These are phyloP conservation scores for Bolboschoenus planiculmis DNA, from an alignment of 176 grass and related monocot species.

Conservation along the genomic window DNA sequence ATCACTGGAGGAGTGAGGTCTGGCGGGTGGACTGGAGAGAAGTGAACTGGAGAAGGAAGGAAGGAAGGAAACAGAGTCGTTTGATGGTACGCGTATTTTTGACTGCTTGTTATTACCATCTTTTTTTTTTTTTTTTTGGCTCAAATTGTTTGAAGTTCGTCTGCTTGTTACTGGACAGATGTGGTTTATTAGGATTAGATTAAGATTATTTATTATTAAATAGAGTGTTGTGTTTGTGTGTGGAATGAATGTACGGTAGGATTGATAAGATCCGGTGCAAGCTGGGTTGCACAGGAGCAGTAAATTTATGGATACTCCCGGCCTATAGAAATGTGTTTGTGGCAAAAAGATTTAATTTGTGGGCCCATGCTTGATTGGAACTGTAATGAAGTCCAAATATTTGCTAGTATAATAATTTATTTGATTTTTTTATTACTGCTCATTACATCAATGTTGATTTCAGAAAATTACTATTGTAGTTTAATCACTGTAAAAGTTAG, in stretches of 20 bases:
- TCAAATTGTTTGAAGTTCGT: neutral
- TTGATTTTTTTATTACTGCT: too few relatives aligned
- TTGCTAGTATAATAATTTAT: too few relatives aligned
- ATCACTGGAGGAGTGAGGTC: neutral
- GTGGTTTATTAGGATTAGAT: neutral
- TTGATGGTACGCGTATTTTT: neutral
- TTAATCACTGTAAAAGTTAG: neutral
- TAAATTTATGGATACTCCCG: neutral
- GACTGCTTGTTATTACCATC: slow-evolving; percentile 4
- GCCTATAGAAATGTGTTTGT: neutral
- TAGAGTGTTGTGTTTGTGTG: neutral
- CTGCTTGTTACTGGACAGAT: neutral
- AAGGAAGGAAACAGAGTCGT: neutral
- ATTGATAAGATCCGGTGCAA: slow-evolving; percentile 7
- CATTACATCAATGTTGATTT: too few relatives aligned
- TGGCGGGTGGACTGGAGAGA: neutral
- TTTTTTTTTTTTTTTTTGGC: too few relatives aligned
- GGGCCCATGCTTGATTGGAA: neutral
- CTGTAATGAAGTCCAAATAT: too few relatives aligned
- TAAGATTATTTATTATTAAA: neutral
- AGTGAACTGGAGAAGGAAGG: neutral
- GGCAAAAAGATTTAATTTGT: neutral
- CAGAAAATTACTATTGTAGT: too few relatives aligned
- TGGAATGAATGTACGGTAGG: neutral
- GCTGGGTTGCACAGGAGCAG: neutral